Conservation (phyloP, 2,329 filamentous ascomycete species). For the Dothistroma pini region DNA sequence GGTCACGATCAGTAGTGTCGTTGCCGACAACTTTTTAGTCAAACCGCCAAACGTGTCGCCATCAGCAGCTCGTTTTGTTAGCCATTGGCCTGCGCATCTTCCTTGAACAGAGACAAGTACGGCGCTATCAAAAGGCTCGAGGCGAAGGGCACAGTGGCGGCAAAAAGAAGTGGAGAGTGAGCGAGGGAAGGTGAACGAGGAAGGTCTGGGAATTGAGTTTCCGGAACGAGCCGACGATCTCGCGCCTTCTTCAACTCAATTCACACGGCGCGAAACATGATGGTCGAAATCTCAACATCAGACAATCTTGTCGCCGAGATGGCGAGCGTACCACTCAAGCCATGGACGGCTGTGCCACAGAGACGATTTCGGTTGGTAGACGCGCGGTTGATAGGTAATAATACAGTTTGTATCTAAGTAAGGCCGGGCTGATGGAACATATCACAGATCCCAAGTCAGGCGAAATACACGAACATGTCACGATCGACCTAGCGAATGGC, state of each 20-base stretch:
- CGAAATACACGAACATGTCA: constrained; percentile 29
- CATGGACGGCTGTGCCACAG: constrained; percentile 21
- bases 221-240: neutral
- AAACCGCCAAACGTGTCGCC: too few species aligned
- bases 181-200: neutral
- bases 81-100: too few species aligned
- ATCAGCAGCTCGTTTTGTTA: neutral
- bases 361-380: constrained; percentile 25
- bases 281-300: neutral
- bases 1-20: too few species aligned
- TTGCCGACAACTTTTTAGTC: too few species aligned
- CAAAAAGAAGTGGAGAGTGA: too few species aligned
- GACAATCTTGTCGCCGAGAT: neutral
- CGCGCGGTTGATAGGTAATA: constrained; percentile 22
- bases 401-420: neutral
- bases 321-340: constrained; percentile 17
- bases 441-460: constrained; percentile 33
- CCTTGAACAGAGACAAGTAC: too few species aligned
- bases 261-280: neutral
- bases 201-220: too few species aligned
- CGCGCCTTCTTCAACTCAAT: neutral
- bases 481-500: constrained; percentile 31
- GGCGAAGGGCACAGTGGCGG: too few species aligned
- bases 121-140: too few species aligned
- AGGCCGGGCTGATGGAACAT: neutral